phyloP scores from a whole-genome alignment of 768 basidiomycete species.

The Boletus eberwhitei region DNA sequence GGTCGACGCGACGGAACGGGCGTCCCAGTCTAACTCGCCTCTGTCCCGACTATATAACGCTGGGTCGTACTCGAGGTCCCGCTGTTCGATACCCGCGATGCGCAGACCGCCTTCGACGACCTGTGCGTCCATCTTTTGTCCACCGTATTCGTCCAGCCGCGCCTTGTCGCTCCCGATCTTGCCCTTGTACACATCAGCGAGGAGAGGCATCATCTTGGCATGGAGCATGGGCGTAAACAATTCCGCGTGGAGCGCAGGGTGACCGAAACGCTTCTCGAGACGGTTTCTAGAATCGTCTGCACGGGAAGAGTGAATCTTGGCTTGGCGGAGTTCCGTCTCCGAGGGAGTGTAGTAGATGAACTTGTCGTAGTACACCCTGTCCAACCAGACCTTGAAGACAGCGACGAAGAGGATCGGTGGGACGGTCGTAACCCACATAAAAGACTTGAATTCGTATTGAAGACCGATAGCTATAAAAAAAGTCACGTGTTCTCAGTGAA shows the following conservation, averaged over 20 bases:
- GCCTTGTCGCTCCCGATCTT: slow-evolving; percentile 61
- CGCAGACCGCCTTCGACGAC: slow-evolving; percentile 75
- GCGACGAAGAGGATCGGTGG: slow-evolving; percentile 80
- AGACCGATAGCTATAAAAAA: slow-evolving; percentile 71
- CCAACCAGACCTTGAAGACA: slow-evolving; percentile 82
- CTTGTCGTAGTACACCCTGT: slow-evolving; percentile 56
- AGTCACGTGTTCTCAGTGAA: neutral
- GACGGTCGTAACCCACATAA: slow-evolving; percentile 77
- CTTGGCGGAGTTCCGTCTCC: slow-evolving; percentile 67
- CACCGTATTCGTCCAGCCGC: slow-evolving; percentile 75
- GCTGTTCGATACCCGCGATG: slow-evolving; percentile 79
- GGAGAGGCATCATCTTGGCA: slow-evolving; percentile 77
- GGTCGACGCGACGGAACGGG: slow-evolving; percentile 65
- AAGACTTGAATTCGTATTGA: slow-evolving; percentile 68
- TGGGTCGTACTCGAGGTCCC: slow-evolving; percentile 82
- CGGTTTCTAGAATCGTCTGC: slow-evolving; percentile 69
- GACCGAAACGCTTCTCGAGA: slow-evolving; percentile 90
- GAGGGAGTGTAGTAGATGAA: slow-evolving; percentile 88
- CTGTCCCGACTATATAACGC: slow-evolving; percentile 72
- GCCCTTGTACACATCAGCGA: slow-evolving; percentile 73
- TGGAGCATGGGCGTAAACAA: slow-evolving; percentile 89
- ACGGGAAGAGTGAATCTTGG: slow-evolving; percentile 75
- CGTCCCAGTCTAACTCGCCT: slow-evolving; percentile 88
- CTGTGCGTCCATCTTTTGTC: slow-evolving; percentile 70
- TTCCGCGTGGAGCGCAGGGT: slow-evolving; percentile 85